Evolutionary conservation across 345 rosid genomes (phyloP).

Genomic region (Euphorbia tirucalli): DNA sequence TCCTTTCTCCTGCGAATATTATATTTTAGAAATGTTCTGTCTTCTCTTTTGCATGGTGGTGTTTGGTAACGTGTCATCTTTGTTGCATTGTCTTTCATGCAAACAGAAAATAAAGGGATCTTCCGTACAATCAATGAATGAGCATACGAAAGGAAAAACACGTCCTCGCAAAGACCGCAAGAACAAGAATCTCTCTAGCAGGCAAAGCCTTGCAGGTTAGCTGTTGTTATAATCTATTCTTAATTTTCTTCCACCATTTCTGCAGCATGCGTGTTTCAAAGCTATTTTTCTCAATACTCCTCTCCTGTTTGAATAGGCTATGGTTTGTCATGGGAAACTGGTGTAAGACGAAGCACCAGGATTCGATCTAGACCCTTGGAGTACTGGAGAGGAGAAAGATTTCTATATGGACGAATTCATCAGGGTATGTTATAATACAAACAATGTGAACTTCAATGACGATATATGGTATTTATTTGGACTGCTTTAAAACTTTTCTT

Average conservation of each 20-base stretch:
- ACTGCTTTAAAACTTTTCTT: background rate
- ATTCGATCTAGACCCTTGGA: constrained; percentile 85
- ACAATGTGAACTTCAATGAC: background rate
- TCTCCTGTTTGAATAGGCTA: constrained; percentile 31
- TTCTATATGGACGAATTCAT: constrained; percentile 84
- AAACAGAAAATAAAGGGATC: constrained; percentile 39
- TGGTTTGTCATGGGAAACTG: constrained; percentile 61
- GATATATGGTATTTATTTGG: background rate
- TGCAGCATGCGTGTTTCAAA: background rate
- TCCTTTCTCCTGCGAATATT: background rate
- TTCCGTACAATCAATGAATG: constrained; percentile 27
- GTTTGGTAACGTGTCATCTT: background rate
- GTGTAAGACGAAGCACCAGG: constrained; percentile 82
- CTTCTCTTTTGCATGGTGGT: background rate
- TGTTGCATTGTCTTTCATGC: constrained; percentile 14
- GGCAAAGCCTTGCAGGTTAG: constrained; percentile 90
- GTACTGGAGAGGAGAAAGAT: constrained; percentile 95
- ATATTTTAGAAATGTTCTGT: background rate
- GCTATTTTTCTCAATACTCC: constrained; percentile 6
- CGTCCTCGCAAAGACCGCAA: constrained; percentile 32
- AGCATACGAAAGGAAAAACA: constrained; percentile 27
- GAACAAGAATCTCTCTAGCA: constrained; percentile 34
- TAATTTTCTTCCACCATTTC: constrained; percentile 11
- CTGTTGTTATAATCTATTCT: constrained; percentile 19
- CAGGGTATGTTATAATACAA: constrained; percentile 47